Evolutionary conservation across 2,329 filamentous ascomycete species (phyloP), one percentile per base, ranked within the genome.

Genomic region (Purpureocillium lavendulum): DNA sequence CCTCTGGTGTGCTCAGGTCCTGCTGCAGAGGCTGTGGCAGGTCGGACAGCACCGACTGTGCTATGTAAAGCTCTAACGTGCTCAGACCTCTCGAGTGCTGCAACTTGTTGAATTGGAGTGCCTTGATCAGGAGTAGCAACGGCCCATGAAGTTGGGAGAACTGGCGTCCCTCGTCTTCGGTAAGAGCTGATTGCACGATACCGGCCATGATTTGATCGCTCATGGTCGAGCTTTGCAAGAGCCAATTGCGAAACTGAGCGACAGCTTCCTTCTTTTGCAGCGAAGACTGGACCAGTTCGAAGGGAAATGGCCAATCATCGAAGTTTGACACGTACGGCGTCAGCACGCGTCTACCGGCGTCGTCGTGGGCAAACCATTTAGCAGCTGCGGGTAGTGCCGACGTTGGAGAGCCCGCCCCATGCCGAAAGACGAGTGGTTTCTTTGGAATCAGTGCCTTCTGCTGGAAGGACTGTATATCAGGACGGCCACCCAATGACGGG

Each of bases 11-110:
- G 0, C 82, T 81, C 0, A 95, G 58, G 50, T 94, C 86, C 3
- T 68, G 55, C 40, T 69, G 73, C 1, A 95, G 61, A 1, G 60
- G 46, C 0, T 49, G 38, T 0, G 90, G 88, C 0, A 97, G 72
- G 40, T 84, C 74, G 4, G 69, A 54, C 2, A 96, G 69, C 26
- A 82, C 70, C 12, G 81, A 84, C 62, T 97, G 92, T 0, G 90
- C 89, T 39, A 97, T 80, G 58, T 97, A 97, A 3, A 96, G 67
- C n/a, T 69, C 61, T 3, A 62, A 40, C 4, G 45, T 49, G 40
- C 57, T 36, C 58, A 41, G 6, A 34, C 45, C 30, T 21, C 41
- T 33, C 24, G 28, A 1, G 33, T 41, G 36, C 45, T 53, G 46
- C 9, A 35, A 16, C 10, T 39, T 28, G 41, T 76, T 77, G 56